Evolutionary conservation across 139 green algal species (phyloP).

Genomic region (Coelastrella sp.): DNA sequence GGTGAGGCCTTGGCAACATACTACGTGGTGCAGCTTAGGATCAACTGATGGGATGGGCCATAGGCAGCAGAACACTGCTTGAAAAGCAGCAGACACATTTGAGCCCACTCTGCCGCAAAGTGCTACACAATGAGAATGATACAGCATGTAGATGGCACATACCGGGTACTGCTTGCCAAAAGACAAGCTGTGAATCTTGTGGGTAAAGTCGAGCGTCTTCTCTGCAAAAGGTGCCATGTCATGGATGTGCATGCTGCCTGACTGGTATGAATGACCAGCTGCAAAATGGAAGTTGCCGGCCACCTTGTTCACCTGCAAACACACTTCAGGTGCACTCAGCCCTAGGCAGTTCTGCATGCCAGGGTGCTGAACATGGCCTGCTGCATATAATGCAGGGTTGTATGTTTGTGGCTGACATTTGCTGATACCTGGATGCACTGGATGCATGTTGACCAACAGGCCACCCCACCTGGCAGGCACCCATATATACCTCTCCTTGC

Average conservation of each 20-base stretch:
- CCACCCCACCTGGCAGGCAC: no score
- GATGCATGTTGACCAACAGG: neutral
- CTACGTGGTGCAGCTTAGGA: no score
- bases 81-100: neutral
- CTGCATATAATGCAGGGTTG: neutral
- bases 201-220: constrained; percentile 78
- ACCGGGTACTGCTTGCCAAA: constrained; percentile 72
- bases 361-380: neutral
- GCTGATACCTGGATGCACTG: neutral
- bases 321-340: neutral
- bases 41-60: neutral
- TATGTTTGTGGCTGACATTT: neutral
- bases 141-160: neutral
- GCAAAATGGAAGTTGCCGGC: constrained; percentile 98
- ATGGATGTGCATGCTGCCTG: constrained; percentile 93
- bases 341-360: neutral
- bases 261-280: constrained; percentile 91
- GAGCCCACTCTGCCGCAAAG: neutral
- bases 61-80: neutral
- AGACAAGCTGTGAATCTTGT: constrained; percentile 80
- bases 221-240: constrained; percentile 90
- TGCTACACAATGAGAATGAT: neutral
- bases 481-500: no score
- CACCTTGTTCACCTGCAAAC: constrained; percentile 78
- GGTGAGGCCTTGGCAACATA: neutral